Conservation (phyloP, 371 early-diverging fungal genomes). For the Batkoa obscura region DNA sequence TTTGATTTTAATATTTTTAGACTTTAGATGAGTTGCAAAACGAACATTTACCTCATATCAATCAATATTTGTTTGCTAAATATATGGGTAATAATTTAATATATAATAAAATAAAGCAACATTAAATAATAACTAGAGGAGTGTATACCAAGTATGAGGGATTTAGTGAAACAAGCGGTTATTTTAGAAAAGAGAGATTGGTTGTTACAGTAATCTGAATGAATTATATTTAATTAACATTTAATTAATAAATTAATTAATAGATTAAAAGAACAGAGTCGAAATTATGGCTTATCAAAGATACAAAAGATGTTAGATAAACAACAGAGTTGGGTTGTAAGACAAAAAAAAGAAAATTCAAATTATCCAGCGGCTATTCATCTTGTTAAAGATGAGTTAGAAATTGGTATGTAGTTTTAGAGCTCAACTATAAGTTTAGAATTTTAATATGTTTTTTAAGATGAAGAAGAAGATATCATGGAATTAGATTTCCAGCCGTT, state of each 20-base stretch:
- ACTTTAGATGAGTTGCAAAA: constrained; percentile 58
- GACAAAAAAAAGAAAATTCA: no score
- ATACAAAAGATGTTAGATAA: neutral
- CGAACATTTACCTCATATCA: constrained; percentile 40
- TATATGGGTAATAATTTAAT: constrained; percentile 33
- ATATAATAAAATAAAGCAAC: constrained; percentile 5
- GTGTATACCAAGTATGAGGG: constrained; percentile 68
- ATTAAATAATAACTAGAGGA: constrained; percentile 22
- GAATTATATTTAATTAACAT: neutral
- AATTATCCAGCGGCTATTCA: no score
- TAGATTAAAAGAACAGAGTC: neutral
- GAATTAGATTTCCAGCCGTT: constrained; percentile 78
- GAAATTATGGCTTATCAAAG: neutral
- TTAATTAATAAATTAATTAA: no score
- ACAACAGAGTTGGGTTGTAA: no score
- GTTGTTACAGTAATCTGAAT: constrained; percentile 45
- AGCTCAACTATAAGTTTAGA: no score
- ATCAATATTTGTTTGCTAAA: constrained; percentile 54
- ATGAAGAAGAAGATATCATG: no score
- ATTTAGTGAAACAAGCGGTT: constrained; percentile 63
- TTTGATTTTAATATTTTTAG: constrained; percentile 15
- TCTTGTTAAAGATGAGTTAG: no score
- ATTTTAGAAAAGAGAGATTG: constrained; percentile 77
- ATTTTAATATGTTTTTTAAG: no score
- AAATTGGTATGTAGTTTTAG: no score